Percentiles rank a stretch among this genome's conserved stretches.
Conservation (phyloP, 257 asterid species). For the Handroanthus guayacan region DNA sequence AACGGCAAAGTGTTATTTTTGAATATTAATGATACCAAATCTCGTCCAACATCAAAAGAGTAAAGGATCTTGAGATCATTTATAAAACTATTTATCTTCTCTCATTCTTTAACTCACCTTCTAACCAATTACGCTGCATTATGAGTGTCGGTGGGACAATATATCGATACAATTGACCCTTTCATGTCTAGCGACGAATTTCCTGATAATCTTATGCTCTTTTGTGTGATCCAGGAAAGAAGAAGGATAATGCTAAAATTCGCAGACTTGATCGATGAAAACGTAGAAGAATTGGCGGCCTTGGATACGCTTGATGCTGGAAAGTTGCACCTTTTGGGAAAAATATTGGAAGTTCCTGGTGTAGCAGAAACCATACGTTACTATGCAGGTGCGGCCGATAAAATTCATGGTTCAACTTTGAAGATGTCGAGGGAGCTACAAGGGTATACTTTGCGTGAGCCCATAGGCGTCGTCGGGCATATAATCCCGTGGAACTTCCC, state of each 20-base stretch:
- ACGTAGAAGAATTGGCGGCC: constrained; percentile 53
- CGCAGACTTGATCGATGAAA: constrained; percentile 56
- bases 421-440: constrained; percentile 59
- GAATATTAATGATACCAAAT: background rate
- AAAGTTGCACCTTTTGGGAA: constrained; percentile 41
- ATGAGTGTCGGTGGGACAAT: too few species aligned
- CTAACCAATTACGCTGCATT: too few species aligned
- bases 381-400: constrained; percentile 71
- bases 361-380: constrained; percentile 58
- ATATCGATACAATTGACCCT: too few species aligned
- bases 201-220: too few species aligned
- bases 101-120: too few species aligned
- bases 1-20: too few species aligned
- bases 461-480: constrained; percentile 71
- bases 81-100: too few species aligned
- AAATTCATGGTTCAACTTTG: constrained; percentile 63
- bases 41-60: background rate
- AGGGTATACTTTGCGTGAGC: constrained; percentile 61
- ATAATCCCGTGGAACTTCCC: constrained; percentile 77
- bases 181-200: too few species aligned
- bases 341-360: constrained; percentile 39
- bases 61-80: too few species aligned
- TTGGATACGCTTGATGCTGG: constrained; percentile 60
- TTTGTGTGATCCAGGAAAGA: constrained; percentile 48
- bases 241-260: constrained; percentile 57